Percentiles rank a stretch among this genome's conserved stretches.
Evolutionary conservation across 805 yeast species (phyloP).

Genomic region (Pichia paraexigua): DNA sequence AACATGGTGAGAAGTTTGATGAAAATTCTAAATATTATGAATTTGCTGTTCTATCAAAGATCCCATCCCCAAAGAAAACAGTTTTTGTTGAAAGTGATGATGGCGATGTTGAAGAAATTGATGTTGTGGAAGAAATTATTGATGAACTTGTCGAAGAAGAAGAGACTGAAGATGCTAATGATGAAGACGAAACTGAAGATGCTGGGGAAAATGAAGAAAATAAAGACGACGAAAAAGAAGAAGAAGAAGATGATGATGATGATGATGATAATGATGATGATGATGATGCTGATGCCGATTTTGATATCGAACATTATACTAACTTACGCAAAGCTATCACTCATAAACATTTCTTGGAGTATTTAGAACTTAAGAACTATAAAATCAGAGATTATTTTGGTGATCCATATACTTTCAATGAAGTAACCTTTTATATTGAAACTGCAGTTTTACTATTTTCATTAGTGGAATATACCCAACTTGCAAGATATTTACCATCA

Average conservation of each 20-base stretch:
- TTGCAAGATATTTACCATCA: slow-evolving; percentile 21
- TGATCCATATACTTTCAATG: slow-evolving; percentile 28
- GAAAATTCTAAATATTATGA: slow-evolving; percentile 23
- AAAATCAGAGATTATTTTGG: slow-evolving; percentile 26
- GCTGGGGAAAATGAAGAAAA: slow-evolving; percentile 50
- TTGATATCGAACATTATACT: slow-evolving; percentile 8
- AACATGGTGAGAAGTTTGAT: slow-evolving; percentile 17
- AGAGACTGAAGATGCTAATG: slow-evolving; percentile 25
- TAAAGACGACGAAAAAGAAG: slow-evolving; percentile 28
- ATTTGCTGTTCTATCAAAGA: slow-evolving; percentile 14
- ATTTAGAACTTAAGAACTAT: slow-evolving; percentile 19
- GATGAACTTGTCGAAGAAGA: slow-evolving; percentile 67
- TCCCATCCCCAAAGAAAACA: slow-evolving; percentile 11
- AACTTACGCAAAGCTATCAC: slow-evolving; percentile 7
- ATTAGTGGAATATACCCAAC: slow-evolving; percentile 12
- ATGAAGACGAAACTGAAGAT: slow-evolving; percentile 34
- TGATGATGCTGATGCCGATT: slow-evolving; percentile 12
- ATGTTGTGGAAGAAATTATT: slow-evolving; percentile 8
- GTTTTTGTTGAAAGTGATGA: slow-evolving; percentile 13
- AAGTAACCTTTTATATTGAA: slow-evolving; percentile 20
- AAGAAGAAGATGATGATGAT: slow-evolving; percentile 49
- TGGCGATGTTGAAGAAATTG: slow-evolving; percentile 1
- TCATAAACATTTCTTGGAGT: slow-evolving; percentile 12
- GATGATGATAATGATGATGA: slow-evolving; percentile 10
- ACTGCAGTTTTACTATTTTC: slow-evolving; percentile 13